These are phyloP conservation scores for Phaeomoniella chlamydospora DNA, from an alignment of 2,329 filamentous ascomycete species.

Conservation along the genomic window DNA sequence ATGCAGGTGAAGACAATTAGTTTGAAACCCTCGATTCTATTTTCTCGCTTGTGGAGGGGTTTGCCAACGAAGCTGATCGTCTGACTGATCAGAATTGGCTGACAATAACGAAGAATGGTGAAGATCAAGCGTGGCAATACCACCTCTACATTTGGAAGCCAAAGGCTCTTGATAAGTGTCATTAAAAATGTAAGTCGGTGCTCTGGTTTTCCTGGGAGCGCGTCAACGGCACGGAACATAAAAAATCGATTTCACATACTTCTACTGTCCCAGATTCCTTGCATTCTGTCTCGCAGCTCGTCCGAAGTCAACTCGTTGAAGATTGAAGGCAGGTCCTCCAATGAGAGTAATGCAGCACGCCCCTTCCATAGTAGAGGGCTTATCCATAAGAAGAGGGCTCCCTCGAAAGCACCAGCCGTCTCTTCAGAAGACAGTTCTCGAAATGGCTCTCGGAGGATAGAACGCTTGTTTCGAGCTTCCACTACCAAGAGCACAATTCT, in stretches of 20 bases:
- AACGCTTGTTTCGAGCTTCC: conserved; percentile 30
- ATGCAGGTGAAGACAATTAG: conserved; percentile 27
- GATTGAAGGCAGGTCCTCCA: conserved; percentile 29
- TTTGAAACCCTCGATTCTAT: conserved; percentile 22
- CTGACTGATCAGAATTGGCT: conserved; percentile 19
- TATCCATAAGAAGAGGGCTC: conserved; percentile 38
- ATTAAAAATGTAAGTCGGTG: conserved; percentile 5
- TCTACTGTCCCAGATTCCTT: conserved; percentile 20
- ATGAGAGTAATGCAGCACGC: conserved; percentile 25
- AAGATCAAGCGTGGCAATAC: conserved; percentile 10
- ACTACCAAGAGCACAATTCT: conserved; percentile 29
- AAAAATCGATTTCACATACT: too few relatives aligned
- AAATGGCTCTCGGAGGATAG: conserved; percentile 23
- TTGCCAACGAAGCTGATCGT: conserved; percentile 17
- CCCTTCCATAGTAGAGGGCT: conserved; percentile 35
- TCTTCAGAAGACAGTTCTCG: conserved; percentile 32
- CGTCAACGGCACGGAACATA: too few relatives aligned
- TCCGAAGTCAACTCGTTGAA: conserved; percentile 30
- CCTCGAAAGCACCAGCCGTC: conserved; percentile 34
- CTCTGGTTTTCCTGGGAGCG: too few relatives aligned
- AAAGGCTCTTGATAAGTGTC: conserved; percentile 4
- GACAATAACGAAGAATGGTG: conserved; percentile 13
- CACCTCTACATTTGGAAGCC: conserved; percentile 6
- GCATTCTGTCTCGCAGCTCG: conserved; percentile 21
- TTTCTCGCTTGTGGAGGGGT: conserved; percentile 10